Evolutionary conservation across 1,284 basidiomycete species (phyloP), one percentile per base, ranked within the genome.

Genomic region (Marasmius oreades): DNA sequence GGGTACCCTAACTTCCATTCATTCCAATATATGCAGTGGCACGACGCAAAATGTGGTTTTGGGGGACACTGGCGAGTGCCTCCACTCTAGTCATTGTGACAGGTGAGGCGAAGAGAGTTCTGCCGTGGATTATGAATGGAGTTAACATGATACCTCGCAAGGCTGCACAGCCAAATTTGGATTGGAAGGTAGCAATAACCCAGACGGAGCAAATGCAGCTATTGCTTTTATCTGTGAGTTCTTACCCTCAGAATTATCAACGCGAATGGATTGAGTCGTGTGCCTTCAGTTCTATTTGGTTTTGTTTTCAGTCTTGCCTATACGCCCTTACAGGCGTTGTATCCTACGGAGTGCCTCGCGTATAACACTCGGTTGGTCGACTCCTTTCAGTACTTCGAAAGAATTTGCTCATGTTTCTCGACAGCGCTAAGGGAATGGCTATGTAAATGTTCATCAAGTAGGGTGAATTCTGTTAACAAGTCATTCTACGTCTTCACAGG

Each of bases 401-500:
- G 28, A 43, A 8, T 33, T 39, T 24, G 33, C 11, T 36, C 28
- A 39, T 20, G 52, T 11, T 37, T 14, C 16, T 51, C 24, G 46
- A 6, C 37, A 73, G 74, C 53, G 82, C 82, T 5, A 84, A 84
- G 64, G 83, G 83, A 57, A 81, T 84, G 74, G 77, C 75, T 7
- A 59, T 75, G 68, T 75, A 59, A 59, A 70, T 60, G 34, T 33
- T 43, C n/a, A 51, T 10, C 39, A 11, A 14, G 46, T 11, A 12
- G 43, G n/a, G 3, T 10, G 11, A 33, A 0, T 14, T 31, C 2
- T 45, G 18, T 20, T n/a, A 22, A 20, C 28, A 31, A 31, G 4
- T 31, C 28, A 10, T 23, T 14, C 28, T 22, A 10, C 31, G n/a
- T 18, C 36, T 28, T 43, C 39, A 52, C 51, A 74, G 73, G 42